These are phyloP conservation scores for Serendipita sp. DNA, from an alignment of 768 basidiomycete species.

Conservation along the genomic window DNA sequence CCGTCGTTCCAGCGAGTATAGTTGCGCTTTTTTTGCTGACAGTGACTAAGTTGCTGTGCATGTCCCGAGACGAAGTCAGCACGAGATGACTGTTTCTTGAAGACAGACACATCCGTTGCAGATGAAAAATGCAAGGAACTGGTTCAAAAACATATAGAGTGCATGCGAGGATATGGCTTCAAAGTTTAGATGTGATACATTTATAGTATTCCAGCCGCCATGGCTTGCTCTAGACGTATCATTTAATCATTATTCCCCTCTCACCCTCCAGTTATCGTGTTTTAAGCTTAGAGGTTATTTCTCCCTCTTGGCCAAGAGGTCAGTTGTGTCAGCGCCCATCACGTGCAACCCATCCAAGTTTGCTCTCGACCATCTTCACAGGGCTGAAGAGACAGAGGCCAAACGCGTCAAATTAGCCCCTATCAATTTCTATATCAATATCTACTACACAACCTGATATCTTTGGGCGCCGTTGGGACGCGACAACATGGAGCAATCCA, in stretches of 20 bases:
- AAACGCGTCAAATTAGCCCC: no score
- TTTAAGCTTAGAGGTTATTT: no score
- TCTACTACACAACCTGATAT: not conserved
- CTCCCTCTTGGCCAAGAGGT: no score
- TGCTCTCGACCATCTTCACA: no score
- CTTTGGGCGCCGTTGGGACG: not conserved
- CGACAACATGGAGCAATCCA: constrained; percentile 4
- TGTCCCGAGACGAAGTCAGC: constrained; percentile 84
- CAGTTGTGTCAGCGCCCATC: no score
- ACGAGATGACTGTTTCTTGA: constrained; percentile 91
- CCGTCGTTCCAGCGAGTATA: not conserved
- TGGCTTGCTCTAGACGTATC: not conserved
- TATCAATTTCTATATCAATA: no score
- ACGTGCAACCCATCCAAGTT: no score
- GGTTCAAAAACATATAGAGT: constrained; percentile 66
- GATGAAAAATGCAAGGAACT: constrained; percentile 67
- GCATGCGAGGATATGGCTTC: constrained; percentile 88
- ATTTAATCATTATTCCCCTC: not conserved
- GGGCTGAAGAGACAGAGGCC: no score
- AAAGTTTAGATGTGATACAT: constrained; percentile 27
- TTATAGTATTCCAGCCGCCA: not conserved
- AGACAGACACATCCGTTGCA: constrained; percentile 45
- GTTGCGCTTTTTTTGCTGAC: not conserved
- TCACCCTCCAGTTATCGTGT: no score
- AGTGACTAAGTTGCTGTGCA: constrained; percentile 65